A percentile compares a stretch with the other conserved stretches of the same genome.
phyloP scores from a whole-genome alignment of 805 yeast genomes.

The Zygosaccharomyces rouxii region DNA sequence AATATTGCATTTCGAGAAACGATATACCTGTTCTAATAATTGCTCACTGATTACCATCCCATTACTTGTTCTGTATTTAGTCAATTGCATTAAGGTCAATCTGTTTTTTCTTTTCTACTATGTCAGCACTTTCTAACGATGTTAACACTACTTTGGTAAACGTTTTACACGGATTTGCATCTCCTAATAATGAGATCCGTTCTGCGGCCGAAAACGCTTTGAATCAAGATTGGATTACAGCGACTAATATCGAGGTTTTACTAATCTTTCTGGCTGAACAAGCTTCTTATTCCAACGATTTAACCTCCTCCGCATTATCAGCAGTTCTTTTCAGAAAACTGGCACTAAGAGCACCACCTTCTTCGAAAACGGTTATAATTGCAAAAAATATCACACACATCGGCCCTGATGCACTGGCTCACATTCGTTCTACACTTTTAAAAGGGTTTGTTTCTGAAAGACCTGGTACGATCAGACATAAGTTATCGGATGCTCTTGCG shows the following conservation, averaged over 20 bases:
- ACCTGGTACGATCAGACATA: conserved; percentile 78
- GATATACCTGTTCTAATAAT: neutral
- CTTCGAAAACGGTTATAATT: conserved; percentile 51
- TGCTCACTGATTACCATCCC: neutral
- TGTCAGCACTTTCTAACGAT: conserved; percentile 57
- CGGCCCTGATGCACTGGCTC: conserved; percentile 50
- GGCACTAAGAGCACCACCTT: conserved; percentile 72
- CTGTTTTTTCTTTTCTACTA: conserved; percentile 9
- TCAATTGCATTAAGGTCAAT: neutral
- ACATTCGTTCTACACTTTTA: conserved; percentile 62
- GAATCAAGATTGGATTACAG: conserved; percentile 69
- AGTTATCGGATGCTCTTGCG: conserved; percentile 88
- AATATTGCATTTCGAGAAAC: neutral
- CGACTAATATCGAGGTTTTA: conserved; percentile 62
- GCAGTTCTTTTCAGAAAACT: conserved; percentile 88
- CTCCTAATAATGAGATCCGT: conserved; percentile 73
- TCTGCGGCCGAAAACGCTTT: conserved; percentile 71
- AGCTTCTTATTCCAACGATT: conserved; percentile 58
- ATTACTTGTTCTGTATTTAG: neutral
- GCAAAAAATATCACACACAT: conserved; percentile 76
- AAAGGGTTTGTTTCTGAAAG: conserved; percentile 69
- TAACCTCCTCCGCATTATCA: conserved; percentile 61
- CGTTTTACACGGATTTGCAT: conserved; percentile 63
- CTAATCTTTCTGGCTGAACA: conserved; percentile 78
- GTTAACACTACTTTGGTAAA: conserved; percentile 49